These are phyloP conservation scores for Fraxinus pennsylvanica DNA, from an alignment of 257 asterid genomes.

Conservation along the genomic window DNA sequence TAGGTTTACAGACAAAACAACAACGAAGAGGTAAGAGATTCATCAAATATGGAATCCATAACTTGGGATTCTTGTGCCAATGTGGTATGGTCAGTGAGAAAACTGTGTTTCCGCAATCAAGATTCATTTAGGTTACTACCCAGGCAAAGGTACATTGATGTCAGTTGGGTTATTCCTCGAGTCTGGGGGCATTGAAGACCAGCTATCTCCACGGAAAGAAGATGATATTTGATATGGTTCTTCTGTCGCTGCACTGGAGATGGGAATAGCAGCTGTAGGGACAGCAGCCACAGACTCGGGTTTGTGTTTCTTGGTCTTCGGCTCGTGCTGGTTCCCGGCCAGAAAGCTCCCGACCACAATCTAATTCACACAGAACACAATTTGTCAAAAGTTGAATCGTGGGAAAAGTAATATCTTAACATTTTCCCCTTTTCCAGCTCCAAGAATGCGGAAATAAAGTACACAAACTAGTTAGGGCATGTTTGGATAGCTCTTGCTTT, in stretches of 20 bases:
- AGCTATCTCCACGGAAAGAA: constrained; percentile 68
- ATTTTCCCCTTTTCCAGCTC: background rate
- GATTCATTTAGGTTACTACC: constrained; percentile 11
- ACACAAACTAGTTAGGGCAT: background rate
- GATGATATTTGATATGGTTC: constrained; percentile 50
- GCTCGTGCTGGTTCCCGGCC: constrained; percentile 73
- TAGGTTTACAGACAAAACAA: constrained; percentile 26
- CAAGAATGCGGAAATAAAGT: background rate
- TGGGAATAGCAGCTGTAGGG: constrained; percentile 50
- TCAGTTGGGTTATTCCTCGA: constrained; percentile 60
- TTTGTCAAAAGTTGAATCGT: background rate
- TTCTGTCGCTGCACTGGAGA: constrained; percentile 54
- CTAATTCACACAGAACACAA: constrained; percentile 32
- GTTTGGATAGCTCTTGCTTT: too few species aligned
- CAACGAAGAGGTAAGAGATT: constrained; percentile 22
- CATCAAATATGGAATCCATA: constrained; percentile 1
- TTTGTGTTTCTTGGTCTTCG: constrained; percentile 63
- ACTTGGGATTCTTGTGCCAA: constrained; percentile 12
- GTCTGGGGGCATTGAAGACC: constrained; percentile 57
- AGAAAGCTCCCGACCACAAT: constrained; percentile 89
- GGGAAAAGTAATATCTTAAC: background rate
- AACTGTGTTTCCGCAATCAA: constrained; percentile 12
- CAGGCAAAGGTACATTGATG: constrained; percentile 57
- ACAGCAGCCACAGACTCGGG: constrained; percentile 38
- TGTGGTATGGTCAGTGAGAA: constrained; percentile 38